phyloP scores from a whole-genome alignment of 176 grass and related monocot genomes.

The Triticum turgidum region DNA sequence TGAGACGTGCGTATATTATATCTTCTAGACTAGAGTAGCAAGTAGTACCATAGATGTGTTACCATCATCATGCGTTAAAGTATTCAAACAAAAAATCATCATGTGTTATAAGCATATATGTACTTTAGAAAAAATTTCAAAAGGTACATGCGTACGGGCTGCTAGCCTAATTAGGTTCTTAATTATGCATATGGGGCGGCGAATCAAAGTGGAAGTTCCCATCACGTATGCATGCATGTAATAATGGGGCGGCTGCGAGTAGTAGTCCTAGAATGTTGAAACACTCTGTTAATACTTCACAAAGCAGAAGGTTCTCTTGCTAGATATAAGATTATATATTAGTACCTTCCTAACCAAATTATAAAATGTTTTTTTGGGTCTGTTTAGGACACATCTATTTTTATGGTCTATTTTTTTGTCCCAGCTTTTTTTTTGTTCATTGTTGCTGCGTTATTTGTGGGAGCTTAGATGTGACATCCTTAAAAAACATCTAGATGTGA shows the following conservation, averaged over 20 bases:
- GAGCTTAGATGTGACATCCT: too few species aligned
- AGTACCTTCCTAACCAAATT: too few species aligned
- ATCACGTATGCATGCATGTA: neutral
- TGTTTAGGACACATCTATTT: too few species aligned
- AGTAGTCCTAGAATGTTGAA: neutral
- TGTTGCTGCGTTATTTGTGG: too few species aligned
- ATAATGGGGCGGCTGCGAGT: slow-evolving; percentile 10
- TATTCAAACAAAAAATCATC: neutral
- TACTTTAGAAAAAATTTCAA: neutral
- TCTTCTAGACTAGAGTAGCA: neutral
- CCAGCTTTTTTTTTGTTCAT: too few species aligned
- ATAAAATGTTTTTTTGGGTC: too few species aligned
- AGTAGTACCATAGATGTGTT: neutral
- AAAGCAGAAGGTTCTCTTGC: neutral
- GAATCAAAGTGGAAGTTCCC: neutral
- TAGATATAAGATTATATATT: neutral
- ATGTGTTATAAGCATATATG: neutral
- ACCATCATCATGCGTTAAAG: too few species aligned
- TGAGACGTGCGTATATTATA: neutral
- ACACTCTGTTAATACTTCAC: neutral
- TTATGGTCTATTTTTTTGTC: too few species aligned
- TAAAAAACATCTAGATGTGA: too few species aligned
- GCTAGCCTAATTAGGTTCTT: neutral
- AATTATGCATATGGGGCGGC: too few species aligned
- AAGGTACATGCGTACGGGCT: neutral